Evolutionary conservation across 2,329 filamentous ascomycete species (phyloP), one percentile per base, ranked within the genome.

Genomic region (Geoglossum cookeanum): DNA sequence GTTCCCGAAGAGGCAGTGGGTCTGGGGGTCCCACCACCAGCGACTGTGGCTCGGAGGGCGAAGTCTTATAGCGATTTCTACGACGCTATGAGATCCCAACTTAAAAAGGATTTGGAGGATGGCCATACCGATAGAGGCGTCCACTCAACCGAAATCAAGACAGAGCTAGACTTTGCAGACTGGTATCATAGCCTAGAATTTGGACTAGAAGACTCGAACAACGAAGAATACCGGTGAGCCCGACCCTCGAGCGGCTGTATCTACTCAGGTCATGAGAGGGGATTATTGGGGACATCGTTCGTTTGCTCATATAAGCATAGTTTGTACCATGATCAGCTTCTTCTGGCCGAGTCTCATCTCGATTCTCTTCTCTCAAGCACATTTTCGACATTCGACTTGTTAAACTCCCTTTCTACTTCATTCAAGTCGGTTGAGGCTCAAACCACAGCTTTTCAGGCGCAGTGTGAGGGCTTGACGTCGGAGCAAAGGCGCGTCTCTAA

Each of bases 391-490:
- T 75, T 98, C 44, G 76, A 81, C 48, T 75, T 94, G 17, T 76
- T 98, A 32, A 83, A 85, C 15, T 81, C 79, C 0, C 76, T 98
- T 15, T 90, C 90, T 13, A 80, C 84, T 63, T 91, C 90, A 4
- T 98, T 98, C 72, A 83, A 84, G 62, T 76, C 84, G 0, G 91
- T 98, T 54, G 89, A 96, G 64, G 75, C 79, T 8, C 91, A 97
- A 71, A 98, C 92, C 0, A 87, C 85, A n/a, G 84, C 85, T 13
- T 97, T 98, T 72, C 87, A 90, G 67, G 81, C 84, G 52, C 89
- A 94, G 69, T 98, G 92, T 70, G 88, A 96, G 66, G 85, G 87
- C 58, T 76, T 98, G 1, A 73, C 97, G 33, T 75, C 79, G 1
- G 90, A 95, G 64, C 89, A 97, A 70, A 80, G 78, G 63, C 81